Evolutionary conservation across 768 basidiomycete genomes (phyloP).

Genomic region (Mycena olivaceomarginata): DNA sequence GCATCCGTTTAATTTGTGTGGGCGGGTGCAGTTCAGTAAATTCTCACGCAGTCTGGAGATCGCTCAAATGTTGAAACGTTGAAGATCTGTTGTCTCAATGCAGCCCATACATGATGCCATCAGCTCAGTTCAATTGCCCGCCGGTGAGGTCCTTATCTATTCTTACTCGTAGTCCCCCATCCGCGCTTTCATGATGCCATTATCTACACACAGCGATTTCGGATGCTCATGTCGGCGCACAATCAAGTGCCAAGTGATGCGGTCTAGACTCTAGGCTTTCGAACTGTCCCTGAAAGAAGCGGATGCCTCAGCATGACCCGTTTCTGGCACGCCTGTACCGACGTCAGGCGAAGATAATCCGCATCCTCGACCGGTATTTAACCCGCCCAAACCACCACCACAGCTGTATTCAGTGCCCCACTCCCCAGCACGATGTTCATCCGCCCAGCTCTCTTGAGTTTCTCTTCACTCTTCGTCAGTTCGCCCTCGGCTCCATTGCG

Average conservation of each 20-base stretch:
- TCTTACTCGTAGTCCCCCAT: neutral
- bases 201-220: neutral
- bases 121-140: neutral
- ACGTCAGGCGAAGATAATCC: slow-evolving; percentile 89
- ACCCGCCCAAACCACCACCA: neutral
- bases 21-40: too few species aligned
- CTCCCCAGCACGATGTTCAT: slow-evolving; percentile 23
- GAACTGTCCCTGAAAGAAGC: slow-evolving; percentile 81
- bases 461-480: slow-evolving; percentile 1
- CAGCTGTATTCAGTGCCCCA: neutral
- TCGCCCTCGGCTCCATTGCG: slow-evolving; percentile 14
- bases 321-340: slow-evolving; percentile 29
- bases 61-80: neutral
- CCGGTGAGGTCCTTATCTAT: neutral
- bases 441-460: neutral
- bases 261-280: neutral
- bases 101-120: too few species aligned
- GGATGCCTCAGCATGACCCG: slow-evolving; percentile 81
- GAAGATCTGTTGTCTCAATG: neutral
- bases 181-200: neutral
- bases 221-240: neutral
- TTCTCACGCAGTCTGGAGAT: neutral
- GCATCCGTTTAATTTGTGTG: too few species aligned
- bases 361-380: slow-evolving; percentile 78
- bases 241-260: slow-evolving; percentile 8